phyloP scores from a whole-genome alignment of 2,329 filamentous ascomycete genomes.

The Waltergamsia citrina region DNA sequence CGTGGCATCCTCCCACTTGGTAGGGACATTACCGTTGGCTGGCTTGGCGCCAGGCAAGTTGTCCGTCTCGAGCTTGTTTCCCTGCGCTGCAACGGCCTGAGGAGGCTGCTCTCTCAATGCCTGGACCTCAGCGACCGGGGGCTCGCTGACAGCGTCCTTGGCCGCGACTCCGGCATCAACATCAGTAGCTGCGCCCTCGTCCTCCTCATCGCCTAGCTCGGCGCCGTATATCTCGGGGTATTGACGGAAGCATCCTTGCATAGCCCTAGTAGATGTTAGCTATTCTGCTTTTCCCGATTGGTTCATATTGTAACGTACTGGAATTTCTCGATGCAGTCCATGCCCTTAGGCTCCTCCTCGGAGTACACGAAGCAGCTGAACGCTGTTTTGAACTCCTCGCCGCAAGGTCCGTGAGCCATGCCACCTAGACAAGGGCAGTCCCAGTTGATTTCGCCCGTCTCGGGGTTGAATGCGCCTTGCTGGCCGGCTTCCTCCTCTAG shows the following conservation, averaged over 20 bases:
- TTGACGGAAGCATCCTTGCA: slow-evolving; percentile 94
- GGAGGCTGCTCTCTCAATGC: background rate
- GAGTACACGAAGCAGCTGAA: slow-evolving; percentile 99
- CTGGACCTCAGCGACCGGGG: background rate
- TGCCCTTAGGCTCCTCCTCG: slow-evolving; percentile 89
- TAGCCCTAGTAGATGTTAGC: slow-evolving; percentile 49
- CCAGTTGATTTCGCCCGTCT: slow-evolving; percentile 99
- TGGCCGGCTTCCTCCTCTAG: slow-evolving; percentile 75
- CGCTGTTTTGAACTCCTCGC: slow-evolving; percentile 87
- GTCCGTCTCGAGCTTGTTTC: slow-evolving; percentile 7
- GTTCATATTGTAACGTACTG: slow-evolving; percentile 52
- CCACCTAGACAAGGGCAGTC: slow-evolving; percentile 95
- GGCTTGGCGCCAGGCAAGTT: background rate
- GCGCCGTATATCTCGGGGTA: slow-evolving; percentile 90
- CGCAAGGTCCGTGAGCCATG: slow-evolving; percentile 94
- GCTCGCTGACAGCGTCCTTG: background rate
- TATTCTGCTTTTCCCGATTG: background rate
- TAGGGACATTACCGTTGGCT: slow-evolving; percentile 4
- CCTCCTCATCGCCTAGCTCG: slow-evolving; percentile 72
- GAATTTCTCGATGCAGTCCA: slow-evolving; percentile 96
- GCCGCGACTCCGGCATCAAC: slow-evolving; percentile 4
- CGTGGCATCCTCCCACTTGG: slow-evolving; percentile 18
- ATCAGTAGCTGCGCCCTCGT: slow-evolving; percentile 4
- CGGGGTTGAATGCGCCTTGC: slow-evolving; percentile 92
- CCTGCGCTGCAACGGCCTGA: background rate